A percentile compares a stretch with the other conserved stretches of the same genome.
Conservation (phyloP, 805 yeast species). For the Lipomyces oligophaga region DNA sequence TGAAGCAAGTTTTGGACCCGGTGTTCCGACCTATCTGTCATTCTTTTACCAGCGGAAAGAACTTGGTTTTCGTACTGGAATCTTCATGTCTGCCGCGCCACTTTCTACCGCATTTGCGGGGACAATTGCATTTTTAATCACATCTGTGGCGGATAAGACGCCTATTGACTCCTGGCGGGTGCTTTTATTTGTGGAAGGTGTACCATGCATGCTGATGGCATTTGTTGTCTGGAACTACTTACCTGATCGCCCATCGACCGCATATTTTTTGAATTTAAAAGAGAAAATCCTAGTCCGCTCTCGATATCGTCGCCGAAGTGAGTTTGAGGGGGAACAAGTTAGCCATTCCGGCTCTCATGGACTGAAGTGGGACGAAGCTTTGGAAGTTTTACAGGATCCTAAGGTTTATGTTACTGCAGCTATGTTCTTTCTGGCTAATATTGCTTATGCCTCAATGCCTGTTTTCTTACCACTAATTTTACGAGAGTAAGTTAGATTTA, state of each 20-base stretch:
- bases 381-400: constrained; percentile 28
- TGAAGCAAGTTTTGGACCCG: constrained; percentile 46
- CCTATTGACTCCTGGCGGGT: constrained; percentile 42
- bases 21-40: constrained; percentile 41
- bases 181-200: constrained; percentile 45
- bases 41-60: constrained; percentile 42
- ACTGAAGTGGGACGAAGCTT: constrained; percentile 24
- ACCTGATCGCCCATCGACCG: constrained; percentile 44
- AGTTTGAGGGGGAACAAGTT: constrained; percentile 26
- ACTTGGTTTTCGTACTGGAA: constrained; percentile 40
- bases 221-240: constrained; percentile 35
- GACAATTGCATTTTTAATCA: constrained; percentile 37
- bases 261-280: constrained; percentile 39
- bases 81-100: constrained; percentile 42
- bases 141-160: constrained; percentile 21
- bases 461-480: constrained; percentile 49
- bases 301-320: constrained; percentile 22
- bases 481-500: constrained; percentile 28
- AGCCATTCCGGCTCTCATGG: constrained; percentile 19
- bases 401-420: constrained; percentile 28
- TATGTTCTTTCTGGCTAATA: constrained; percentile 27
- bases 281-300: constrained; percentile 28
- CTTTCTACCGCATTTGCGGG: constrained; percentile 44
- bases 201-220: constrained; percentile 44
- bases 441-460: constrained; percentile 28